phyloP scores from a whole-genome alignment of 805 yeast species.

The Monosporozyma unispora region DNA sequence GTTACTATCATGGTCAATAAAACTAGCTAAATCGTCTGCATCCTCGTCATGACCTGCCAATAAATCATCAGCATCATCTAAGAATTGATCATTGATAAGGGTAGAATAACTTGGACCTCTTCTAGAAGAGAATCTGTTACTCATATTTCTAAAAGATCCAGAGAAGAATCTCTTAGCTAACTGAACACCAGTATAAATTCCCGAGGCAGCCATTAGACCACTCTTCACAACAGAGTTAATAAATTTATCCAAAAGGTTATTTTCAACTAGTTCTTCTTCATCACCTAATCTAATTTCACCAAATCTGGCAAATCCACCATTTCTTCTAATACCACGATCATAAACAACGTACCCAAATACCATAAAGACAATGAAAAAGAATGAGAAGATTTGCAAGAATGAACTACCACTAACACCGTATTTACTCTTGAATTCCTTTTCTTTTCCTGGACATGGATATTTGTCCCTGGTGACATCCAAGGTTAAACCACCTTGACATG shows the following conservation, averaged over 20 bases:
- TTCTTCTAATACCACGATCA: conserved; percentile 70
- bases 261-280: conserved; percentile 51
- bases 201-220: conserved; percentile 44
- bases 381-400: conserved; percentile 42
- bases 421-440: conserved; percentile 46
- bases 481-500: conserved; percentile 73
- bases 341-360: conserved; percentile 62
- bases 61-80: conserved; percentile 32
- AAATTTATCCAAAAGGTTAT: conserved; percentile 48
- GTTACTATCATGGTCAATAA: conserved; percentile 30
- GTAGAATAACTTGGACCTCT: conserved; percentile 29
- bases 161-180: conserved; percentile 11
- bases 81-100: conserved; percentile 25
- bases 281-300: conserved; percentile 84
- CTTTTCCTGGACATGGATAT: conserved; percentile 83
- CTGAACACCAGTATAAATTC: conserved; percentile 20
- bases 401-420: conserved; percentile 49
- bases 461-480: conserved; percentile 53
- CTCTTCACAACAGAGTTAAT: conserved; percentile 51
- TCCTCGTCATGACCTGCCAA: conserved; percentile 37
- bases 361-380: conserved; percentile 48
- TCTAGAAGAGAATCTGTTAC: conserved; percentile 23
- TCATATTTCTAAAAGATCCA: conserved; percentile 10
- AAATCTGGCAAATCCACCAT: conserved; percentile 66
- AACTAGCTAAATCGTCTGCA: conserved; percentile 39